Base-by-base conservation (phyloP, 2,329 filamentous ascomycete genomes). In the Talaromyces pinophilus region DNA sequence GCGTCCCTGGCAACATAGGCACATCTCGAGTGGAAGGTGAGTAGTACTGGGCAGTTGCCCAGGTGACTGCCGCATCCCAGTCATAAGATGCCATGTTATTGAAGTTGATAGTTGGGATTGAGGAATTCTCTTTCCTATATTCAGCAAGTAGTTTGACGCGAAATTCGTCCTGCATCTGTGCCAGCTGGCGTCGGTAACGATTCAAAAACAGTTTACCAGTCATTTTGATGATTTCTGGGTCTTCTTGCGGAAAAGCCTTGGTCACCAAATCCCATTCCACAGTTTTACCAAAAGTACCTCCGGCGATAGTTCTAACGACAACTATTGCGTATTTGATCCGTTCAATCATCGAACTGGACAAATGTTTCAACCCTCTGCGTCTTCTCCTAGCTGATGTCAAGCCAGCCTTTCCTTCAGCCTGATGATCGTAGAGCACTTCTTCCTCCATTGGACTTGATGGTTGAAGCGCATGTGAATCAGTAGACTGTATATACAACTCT, bases 201-300 rank as follows among this genome's bases (percentile, higher is more conserved):
- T 70, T 74, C 19, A 78, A 70, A 22, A 83, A 70, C 2, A 68
- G 69, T 64, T 74, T 78, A 67, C 79, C 82, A 50, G 76, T 72
- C 1, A 76, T 73, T 48, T 77, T 72, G 15, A 84, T 75, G 30
- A 78, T 73, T n/a, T 71, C 69, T 15, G 76, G 68, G 40, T 80
- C 76, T 57, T 78, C 72, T 1, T 76, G 73, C 2, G 80, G 81
- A 66, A 83, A 82, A 60, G 78, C 72, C 35, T 74, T 72, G 6
- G 72, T 70, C 8, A 84, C 75, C n/a, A 84, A 72, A 0, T 74
- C 68, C 81, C 82, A 83, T 65, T 84, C 80, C 38, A 83, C 72
- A 33, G 75, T 70, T 64, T 71, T 78, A 5, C 75, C 77, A 38
- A 83, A 78, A 5, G 76, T 52, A 0, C 82, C 82, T 19, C 82